These are phyloP conservation scores for Ambrosia artemisiifolia DNA, from an alignment of 129 eudicot genomes.

Conservation along the genomic window DNA sequence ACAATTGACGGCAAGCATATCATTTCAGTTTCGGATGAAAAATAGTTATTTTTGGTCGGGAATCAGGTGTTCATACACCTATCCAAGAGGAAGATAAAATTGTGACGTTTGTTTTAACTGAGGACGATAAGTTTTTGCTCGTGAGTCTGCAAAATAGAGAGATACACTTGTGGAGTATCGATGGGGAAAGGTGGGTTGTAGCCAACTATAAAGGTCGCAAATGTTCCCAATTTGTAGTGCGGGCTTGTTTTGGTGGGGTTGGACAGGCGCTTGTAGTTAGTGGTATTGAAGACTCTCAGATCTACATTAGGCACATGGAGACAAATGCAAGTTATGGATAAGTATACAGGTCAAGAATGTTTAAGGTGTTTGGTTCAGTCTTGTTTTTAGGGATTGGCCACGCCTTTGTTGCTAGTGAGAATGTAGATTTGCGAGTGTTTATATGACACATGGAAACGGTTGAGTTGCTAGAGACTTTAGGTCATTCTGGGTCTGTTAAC, in stretches of 20 bases:
- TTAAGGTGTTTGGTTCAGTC: too few species aligned
- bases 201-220: conserved; percentile 38
- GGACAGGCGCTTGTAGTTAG: conserved; percentile 35
- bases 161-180: conserved; percentile 38
- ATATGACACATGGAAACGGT: too few species aligned
- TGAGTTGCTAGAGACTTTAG: too few species aligned
- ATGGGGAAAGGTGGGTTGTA: conserved; percentile 23
- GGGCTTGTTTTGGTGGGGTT: conserved; percentile 43
- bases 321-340: too few species aligned
- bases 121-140: conserved; percentile 33
- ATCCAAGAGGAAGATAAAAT: conserved; percentile 25
- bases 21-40: conserved; percentile 21
- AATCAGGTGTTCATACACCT: conserved; percentile 11
- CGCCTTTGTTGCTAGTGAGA: too few species aligned
- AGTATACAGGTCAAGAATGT: too few species aligned
- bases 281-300: conserved; percentile 48
- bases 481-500: too few species aligned
- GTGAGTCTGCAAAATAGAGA: conserved; percentile 37
- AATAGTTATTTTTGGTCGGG: conserved; percentile 13
- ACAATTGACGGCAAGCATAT: conserved; percentile 28
- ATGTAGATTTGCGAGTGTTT: too few species aligned
- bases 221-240: conserved; percentile 31
- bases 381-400: too few species aligned
- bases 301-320: too few species aligned
- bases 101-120: conserved; percentile 33